Base-by-base conservation (phyloP, 2,329 filamentous ascomycete species). In the Myriangium duriaei region DNA sequence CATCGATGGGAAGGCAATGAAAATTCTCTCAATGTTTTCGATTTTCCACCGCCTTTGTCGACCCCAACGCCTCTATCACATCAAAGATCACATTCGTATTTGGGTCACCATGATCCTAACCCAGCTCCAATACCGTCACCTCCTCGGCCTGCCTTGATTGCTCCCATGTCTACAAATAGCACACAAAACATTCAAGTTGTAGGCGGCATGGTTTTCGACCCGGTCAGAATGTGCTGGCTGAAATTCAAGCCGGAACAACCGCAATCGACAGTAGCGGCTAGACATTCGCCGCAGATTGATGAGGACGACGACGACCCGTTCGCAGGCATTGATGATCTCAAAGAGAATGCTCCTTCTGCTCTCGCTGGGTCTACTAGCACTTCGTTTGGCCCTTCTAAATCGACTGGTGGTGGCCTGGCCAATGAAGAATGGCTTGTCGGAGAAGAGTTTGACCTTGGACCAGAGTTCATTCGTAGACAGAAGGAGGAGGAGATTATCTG, bases 121-220 rank as follows among this genome's bases (percentile, higher is more conserved):
- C 45, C 44, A 16, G 40, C 39, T 30, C 51, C 51, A 13, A 47
- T 51, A 11, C 46, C 49, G 19, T 66, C 61, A 30, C 66, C 64
- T 26, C 67, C 49, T 61, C 79, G 44, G 69, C 66, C 84, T 7
- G 86, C 88, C 4, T 71, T 98, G 12, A 98, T 98, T 51, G 86
- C 86, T 33, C 91, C 94, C 47, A 83, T 95, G 35, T 47, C 52
- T 30, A 49, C 49, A 47, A 82, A 81, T 39, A 78, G 49, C 16
- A 56, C 79, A 44, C 83, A 88, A 52, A 87, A 85, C 44, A 81
- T 94, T 11, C 87, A 95, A 60, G 81, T 95, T 24, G 86, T 95
- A 41, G 83, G 86, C n/a, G 85, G 86, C 49, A 98, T 98, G 91
- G 81, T 96, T 7, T 98, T 96, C 56, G 91, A 98, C 54, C 91